These are phyloP conservation scores for Colletotrichum sidae DNA, from an alignment of 2,329 filamentous ascomycete species.

Conservation along the genomic window DNA sequence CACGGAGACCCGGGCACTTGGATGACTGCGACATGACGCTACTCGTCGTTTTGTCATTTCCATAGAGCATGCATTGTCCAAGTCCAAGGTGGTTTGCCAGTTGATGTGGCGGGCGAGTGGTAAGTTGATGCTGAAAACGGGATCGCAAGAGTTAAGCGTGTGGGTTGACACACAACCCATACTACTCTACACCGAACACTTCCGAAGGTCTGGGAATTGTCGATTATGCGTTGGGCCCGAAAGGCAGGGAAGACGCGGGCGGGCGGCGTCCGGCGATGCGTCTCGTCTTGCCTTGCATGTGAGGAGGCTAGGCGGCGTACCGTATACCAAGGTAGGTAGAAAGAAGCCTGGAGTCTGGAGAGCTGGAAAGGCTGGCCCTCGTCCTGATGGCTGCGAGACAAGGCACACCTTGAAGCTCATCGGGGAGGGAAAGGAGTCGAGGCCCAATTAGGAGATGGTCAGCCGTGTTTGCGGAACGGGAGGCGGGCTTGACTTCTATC, in stretches of 20 bases:
- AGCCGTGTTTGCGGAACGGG: constrained; percentile 30
- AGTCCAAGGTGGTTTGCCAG: neutral
- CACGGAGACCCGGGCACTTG: too few species aligned
- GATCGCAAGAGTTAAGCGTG: too few species aligned
- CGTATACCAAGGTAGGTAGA: neutral
- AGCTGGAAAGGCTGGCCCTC: constrained; percentile 19
- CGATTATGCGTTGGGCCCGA: constrained; percentile 22
- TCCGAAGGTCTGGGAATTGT: constrained; percentile 15
- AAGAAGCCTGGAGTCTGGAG: constrained; percentile 33
- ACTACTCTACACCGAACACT: constrained; percentile 19
- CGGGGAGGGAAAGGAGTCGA: constrained; percentile 25
- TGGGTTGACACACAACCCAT: neutral
- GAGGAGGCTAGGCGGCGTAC: too few species aligned
- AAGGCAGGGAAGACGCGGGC: constrained; percentile 13
- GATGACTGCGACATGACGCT: too few species aligned
- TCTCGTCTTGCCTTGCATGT: too few species aligned
- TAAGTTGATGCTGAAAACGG: neutral
- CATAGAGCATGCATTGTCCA: neutral
- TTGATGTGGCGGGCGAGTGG: neutral
- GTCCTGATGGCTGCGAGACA: constrained; percentile 5
- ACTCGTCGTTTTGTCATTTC: too few species aligned
- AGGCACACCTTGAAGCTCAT: constrained; percentile 10
- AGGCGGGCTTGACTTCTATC: constrained; percentile 23
- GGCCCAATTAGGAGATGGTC: constrained; percentile 30
- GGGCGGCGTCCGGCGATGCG: constrained; percentile 21